Base-by-base conservation (phyloP, 371 early-diverging fungal species). In the Fennellomyces sp. region DNA sequence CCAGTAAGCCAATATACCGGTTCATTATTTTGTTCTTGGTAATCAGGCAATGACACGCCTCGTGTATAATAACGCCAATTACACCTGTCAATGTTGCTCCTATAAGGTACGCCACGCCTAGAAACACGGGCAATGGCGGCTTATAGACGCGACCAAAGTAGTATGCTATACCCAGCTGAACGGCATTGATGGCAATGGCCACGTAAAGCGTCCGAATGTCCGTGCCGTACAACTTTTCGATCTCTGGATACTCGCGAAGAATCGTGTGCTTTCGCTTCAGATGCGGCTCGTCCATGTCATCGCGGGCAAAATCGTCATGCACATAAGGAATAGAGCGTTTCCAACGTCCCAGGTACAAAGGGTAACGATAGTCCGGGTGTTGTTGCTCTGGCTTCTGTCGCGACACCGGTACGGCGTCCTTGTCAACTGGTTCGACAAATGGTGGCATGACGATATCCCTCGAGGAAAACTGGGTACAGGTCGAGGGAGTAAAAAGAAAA, bases 261-360 rank as follows among this genome's bases (percentile, higher is more conserved):
- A 98, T 96, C 58, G 91, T 88, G 31, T 84, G 80, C 77, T 93
- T 91, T 52, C 97, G 88, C 75, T 94, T 93, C 63, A 90, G 78
- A 78, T 98, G 98, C 35, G 98, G 98, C 73, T 98, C 97, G 72
- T 97, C 98, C 78, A 88, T 74, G 70, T 91, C 84, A 70, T 95
- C 96, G 56, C 80, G 86, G 49, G 94, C 90, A 61, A 95, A 84
- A 58, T 84, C 86, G 49, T 91, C 81, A 62, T 94, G 87, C 12
- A 75, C 63, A 19, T 81, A 76, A 11, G 95, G 94, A 53, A 93
- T 83, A 0, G 94, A 92, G 30, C 90, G 86, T 62, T 84, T 80
- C 96, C 95, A 95, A 52, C 78, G 79, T 45, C 96, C 96, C 17
- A 93, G 75, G 65, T 92, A 95, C 38, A 87, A 64, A 0, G 94